These are phyloP conservation scores for Ormosia semicastrata DNA, from an alignment of 306 rosid species.

Conservation along the genomic window DNA sequence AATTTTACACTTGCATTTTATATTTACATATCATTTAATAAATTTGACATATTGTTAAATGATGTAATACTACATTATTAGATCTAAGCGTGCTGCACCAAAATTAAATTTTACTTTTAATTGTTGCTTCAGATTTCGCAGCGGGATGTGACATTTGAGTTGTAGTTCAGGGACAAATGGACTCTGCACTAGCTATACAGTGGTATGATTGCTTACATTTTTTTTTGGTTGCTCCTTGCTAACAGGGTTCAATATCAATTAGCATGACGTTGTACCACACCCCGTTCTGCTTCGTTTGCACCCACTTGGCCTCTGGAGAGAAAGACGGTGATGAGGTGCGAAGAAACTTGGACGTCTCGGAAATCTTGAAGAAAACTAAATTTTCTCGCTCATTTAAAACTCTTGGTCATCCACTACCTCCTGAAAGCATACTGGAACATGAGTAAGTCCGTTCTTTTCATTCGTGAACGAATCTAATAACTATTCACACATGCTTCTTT, in stretches of 20 bases:
- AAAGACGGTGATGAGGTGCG: slow-evolving; percentile 75
- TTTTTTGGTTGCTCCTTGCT: neutral
- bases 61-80: too few species aligned
- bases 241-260: slow-evolving; percentile 83
- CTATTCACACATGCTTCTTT: neutral
- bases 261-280: slow-evolving; percentile 72
- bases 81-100: too few species aligned
- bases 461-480: neutral
- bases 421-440: slow-evolving; percentile 67
- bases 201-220: neutral
- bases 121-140: neutral
- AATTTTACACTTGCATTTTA: too few species aligned
- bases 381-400: slow-evolving; percentile 48
- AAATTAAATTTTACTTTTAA: neutral
- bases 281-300: slow-evolving; percentile 82
- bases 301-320: slow-evolving; percentile 93
- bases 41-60: too few species aligned
- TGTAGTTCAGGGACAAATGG: neutral
- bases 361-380: slow-evolving; percentile 78
- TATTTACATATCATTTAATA: too few species aligned
- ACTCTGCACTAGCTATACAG: neutral
- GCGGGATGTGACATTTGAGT: neutral
- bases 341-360: slow-evolving; percentile 70
- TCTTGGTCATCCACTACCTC: slow-evolving; percentile 31
- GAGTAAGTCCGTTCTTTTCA: slow-evolving; percentile 49